A percentile compares a stretch with the other conserved stretches of the same genome.
phyloP scores from a whole-genome alignment of 2,329 filamentous ascomycete species.

The Thelonectria rubi region DNA sequence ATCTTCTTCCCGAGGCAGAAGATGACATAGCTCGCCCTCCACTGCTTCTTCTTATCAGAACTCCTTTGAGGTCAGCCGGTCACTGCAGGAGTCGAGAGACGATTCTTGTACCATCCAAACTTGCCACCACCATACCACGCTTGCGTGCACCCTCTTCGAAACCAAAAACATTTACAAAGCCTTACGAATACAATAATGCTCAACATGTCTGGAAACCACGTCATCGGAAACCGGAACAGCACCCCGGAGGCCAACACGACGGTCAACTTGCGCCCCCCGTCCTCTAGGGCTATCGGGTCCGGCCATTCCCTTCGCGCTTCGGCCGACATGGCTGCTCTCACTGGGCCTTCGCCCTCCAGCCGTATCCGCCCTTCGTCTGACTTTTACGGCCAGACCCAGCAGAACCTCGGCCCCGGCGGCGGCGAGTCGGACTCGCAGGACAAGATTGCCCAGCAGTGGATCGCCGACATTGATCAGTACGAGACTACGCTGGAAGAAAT shows the following conservation, averaged over 20 bases:
- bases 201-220: conserved; percentile 74
- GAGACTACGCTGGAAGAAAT: conserved; percentile 99
- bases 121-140: conserved; percentile 31
- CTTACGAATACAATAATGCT: conserved; percentile 52
- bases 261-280: conserved; percentile 82
- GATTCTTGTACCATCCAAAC: conserved; percentile 41
- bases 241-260: conserved; percentile 90
- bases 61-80: conserved; percentile 85
- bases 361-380: conserved; percentile 95
- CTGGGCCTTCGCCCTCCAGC: conserved; percentile 71
- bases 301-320: conserved; percentile 92
- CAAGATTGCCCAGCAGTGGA: conserved; percentile 97
- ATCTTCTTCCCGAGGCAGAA: conserved; percentile 39
- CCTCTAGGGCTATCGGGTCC: conserved; percentile 78
- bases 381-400: conserved; percentile 83
- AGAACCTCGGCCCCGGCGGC: conserved; percentile 72
- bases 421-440: conserved; percentile 85
- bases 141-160: conserved; percentile 28
- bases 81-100: conserved; percentile 74
- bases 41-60: conserved; percentile 46
- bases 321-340: conserved; percentile 90
- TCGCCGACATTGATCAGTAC: conserved; percentile 98
- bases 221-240: conserved; percentile 90
- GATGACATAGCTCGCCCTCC: conserved; percentile 47
- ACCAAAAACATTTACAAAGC: conserved; percentile 18